These are phyloP conservation scores for Neurospora sp. DNA, from an alignment of 495 filamentous ascomycete species.

Conservation along the genomic window DNA sequence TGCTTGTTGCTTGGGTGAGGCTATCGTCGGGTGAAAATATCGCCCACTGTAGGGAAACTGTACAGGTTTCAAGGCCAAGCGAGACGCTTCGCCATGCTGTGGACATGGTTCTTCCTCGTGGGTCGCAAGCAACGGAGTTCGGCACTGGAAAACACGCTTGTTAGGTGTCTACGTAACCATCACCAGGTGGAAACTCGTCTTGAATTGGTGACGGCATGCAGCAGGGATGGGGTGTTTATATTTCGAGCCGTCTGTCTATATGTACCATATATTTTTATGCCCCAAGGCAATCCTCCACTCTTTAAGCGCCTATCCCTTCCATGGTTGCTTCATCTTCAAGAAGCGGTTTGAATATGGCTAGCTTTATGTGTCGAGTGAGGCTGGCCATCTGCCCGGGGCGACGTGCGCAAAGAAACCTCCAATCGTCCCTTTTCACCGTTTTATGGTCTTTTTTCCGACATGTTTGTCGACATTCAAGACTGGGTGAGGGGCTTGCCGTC, in stretches of 20 bases:
- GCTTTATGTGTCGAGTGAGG: background rate
- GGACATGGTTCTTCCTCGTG: background rate
- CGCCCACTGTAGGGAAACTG: background rate
- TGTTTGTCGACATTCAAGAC: slow-evolving; percentile 7
- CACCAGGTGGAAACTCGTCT: background rate
- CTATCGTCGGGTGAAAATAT: background rate
- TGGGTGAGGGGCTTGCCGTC: slow-evolving; percentile 42
- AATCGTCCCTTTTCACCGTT: background rate
- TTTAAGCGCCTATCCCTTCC: background rate
- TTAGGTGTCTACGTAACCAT: background rate
- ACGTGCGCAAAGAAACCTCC: background rate
- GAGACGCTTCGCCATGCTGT: background rate
- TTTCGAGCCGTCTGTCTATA: background rate
- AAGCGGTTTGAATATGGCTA: background rate
- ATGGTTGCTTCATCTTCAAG: background rate
- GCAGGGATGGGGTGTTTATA: background rate
- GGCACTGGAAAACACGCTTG: background rate
- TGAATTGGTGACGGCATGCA: background rate
- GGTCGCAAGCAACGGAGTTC: background rate
- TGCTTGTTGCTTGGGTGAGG: background rate
- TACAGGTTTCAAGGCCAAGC: background rate
- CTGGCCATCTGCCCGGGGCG: background rate
- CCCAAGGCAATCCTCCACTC: background rate
- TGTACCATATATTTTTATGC: background rate
- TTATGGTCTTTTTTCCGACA: background rate